phyloP scores from a whole-genome alignment of 768 basidiomycete genomes.

The Leccinellum rugosiceps region DNA sequence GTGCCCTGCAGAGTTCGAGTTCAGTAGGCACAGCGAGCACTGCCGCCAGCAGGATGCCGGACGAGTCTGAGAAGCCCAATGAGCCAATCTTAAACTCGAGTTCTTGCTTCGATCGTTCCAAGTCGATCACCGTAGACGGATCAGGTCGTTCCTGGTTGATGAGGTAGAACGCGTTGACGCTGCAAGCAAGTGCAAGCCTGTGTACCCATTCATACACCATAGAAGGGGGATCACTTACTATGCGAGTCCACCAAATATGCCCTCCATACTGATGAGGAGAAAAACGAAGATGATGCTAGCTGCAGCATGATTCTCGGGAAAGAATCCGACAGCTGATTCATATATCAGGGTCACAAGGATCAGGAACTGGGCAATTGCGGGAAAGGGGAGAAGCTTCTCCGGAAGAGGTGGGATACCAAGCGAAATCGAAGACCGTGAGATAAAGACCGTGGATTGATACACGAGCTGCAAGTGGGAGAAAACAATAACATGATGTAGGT shows the following conservation, averaged over 20 bases:
- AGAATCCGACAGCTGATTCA: conserved; percentile 70
- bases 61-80: conserved; percentile 81
- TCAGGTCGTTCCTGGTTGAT: conserved; percentile 71
- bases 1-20: conserved; percentile 68
- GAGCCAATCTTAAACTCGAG: conserved; percentile 89
- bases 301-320: conserved; percentile 42
- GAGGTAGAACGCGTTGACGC: conserved; percentile 84
- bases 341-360: conserved; percentile 61
- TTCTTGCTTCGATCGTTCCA: conserved; percentile 67
- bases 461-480: conserved; percentile 53
- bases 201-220: not conserved
- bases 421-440: conserved; percentile 89
- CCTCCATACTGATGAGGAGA: conserved; percentile 79
- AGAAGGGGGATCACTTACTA: conserved; percentile 54
- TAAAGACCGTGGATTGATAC: conserved; percentile 88
- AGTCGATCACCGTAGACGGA: conserved; percentile 42
- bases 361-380: conserved; percentile 65
- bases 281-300: conserved; percentile 65
- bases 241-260: conserved; percentile 88
- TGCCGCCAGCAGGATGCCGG: conserved; percentile 54
- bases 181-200: conserved; percentile 25
- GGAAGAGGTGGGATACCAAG: conserved; percentile 82
- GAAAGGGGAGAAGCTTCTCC: conserved; percentile 60
- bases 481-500: not conserved
- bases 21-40: conserved; percentile 50